Conservation (phyloP, 345 rosid species). For the Salix viminalis region DNA sequence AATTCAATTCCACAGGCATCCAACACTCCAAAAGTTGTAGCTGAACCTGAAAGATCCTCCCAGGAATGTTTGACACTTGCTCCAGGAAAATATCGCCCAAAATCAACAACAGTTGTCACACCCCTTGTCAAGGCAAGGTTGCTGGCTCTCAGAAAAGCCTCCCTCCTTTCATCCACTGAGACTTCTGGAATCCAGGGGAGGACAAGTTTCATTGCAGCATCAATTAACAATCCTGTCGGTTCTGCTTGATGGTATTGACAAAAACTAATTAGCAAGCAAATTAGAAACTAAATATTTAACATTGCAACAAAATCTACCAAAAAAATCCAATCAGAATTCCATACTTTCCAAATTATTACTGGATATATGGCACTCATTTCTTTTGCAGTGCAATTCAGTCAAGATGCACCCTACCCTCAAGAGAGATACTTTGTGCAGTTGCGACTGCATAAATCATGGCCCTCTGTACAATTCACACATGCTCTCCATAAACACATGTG, state of each 20-base stretch:
- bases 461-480: too few species aligned
- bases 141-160: slow-evolving; percentile 74
- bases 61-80: slow-evolving; percentile 55
- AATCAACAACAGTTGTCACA: slow-evolving; percentile 77
- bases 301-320: background rate
- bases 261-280: background rate
- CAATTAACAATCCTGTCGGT: slow-evolving; percentile 75
- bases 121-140: slow-evolving; percentile 70
- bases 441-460: too few species aligned
- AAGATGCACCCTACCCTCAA: background rate
- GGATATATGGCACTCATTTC: background rate
- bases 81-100: slow-evolving; percentile 87
- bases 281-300: background rate
- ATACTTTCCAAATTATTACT: background rate
- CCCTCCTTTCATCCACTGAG: slow-evolving; percentile 72
- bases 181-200: slow-evolving; percentile 52
- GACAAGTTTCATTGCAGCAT: slow-evolving; percentile 80
- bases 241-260: slow-evolving; percentile 36
- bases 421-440: too few species aligned
- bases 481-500: too few species aligned
- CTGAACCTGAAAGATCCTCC: slow-evolving; percentile 81
- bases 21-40: slow-evolving; percentile 9
- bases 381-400: background rate
- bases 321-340: background rate
- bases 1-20: slow-evolving; percentile 1